Evolutionary conservation across 2,329 filamentous ascomycete species (phyloP).

Genomic region (Leptographium procerum): DNA sequence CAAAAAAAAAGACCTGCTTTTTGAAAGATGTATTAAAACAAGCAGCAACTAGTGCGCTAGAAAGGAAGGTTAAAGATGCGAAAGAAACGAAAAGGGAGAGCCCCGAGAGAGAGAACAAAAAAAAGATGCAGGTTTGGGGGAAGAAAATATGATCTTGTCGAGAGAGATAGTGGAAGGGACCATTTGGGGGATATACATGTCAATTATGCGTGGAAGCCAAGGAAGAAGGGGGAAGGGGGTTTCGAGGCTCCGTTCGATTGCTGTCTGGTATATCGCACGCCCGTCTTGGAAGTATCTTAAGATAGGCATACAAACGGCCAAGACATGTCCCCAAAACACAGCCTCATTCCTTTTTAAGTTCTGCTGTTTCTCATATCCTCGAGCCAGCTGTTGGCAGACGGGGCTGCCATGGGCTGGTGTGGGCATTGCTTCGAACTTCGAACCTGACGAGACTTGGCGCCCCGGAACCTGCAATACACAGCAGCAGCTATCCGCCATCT

Average conservation of each 20-base stretch:
- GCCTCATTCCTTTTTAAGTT: background rate
- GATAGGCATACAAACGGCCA: background rate
- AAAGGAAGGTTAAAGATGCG: conserved; percentile 14
- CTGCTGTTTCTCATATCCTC: background rate
- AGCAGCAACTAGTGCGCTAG: conserved; percentile 18
- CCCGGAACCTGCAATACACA: no score
- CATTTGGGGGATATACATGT: background rate
- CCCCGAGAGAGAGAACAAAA: conserved; percentile 5
- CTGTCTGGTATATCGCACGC: background rate
- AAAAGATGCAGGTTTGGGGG: conserved; percentile 9
- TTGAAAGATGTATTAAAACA: conserved; percentile 8
- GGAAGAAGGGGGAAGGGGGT: background rate
- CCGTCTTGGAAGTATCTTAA: background rate
- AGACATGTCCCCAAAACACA: background rate
- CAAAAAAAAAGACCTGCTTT: conserved; percentile 2
- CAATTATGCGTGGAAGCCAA: background rate
- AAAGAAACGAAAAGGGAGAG: conserved; percentile 7
- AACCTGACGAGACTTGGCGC: background rate
- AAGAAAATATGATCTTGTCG: conserved; percentile 7
- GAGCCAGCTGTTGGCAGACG: background rate
- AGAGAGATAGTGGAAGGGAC: conserved; percentile 2
- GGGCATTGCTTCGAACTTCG: background rate
- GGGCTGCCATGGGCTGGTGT: background rate
- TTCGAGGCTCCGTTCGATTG: background rate
- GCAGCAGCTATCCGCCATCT: background rate